Evolutionary conservation across 345 rosid genomes (phyloP).

Genomic region (Dovyalis caffra): DNA sequence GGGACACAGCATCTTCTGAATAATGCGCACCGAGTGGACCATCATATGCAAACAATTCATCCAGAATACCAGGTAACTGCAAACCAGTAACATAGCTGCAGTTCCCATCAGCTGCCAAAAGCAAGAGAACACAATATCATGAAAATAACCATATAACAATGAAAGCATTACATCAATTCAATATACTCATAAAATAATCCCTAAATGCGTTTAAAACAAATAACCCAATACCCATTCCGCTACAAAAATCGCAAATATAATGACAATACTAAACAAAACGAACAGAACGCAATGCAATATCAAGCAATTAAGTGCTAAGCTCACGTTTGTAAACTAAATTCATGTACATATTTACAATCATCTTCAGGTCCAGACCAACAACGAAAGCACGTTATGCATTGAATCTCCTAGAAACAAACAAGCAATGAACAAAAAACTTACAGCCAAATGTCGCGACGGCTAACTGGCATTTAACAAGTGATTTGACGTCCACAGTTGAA

Average conservation of each 20-base stretch:
- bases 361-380: not conserved
- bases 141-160: not conserved
- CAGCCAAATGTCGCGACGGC: constrained; percentile 60
- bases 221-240: not conserved
- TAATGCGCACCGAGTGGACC: constrained; percentile 89
- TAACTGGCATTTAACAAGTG: constrained; percentile 74
- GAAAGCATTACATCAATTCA: not conserved
- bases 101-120: constrained; percentile 56
- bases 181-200: not conserved
- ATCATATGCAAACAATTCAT: constrained; percentile 74
- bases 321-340: not conserved
- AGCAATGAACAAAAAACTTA: constrained; percentile 29
- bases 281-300: not conserved
- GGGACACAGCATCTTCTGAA: constrained; percentile 50
- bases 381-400: not conserved
- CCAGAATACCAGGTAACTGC: constrained; percentile 83
- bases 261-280: not conserved
- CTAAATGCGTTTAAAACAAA: not conserved
- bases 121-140: not conserved
- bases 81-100: constrained; percentile 62
- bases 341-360: not conserved
- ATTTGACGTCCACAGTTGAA: constrained; percentile 42
- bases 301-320: no score
- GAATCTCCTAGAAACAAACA: not conserved
- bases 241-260: not conserved